These are phyloP conservation scores for Grammothele lineata DNA, from an alignment of 768 basidiomycete genomes.

Conservation along the genomic window DNA sequence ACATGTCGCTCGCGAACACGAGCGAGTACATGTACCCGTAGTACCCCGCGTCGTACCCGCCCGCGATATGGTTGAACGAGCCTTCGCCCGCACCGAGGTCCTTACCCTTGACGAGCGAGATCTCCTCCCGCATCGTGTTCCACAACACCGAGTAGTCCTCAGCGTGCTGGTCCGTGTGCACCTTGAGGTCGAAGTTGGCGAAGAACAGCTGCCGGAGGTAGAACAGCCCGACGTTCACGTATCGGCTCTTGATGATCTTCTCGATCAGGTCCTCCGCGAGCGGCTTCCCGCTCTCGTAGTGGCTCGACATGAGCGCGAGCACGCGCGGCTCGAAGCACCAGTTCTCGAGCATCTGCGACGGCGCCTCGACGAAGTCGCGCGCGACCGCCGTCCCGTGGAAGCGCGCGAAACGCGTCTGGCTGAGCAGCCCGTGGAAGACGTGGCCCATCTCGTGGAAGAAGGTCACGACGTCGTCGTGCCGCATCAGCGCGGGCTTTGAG, in stretches of 20 bases:
- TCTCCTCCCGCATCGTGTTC: conserved; percentile 64
- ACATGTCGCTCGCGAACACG: conserved; percentile 58
- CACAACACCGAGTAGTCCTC: conserved; percentile 77
- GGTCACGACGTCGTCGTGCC: conserved; percentile 84
- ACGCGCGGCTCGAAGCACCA: conserved; percentile 89
- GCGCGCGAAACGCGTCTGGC: conserved; percentile 61
- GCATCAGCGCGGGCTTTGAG: conserved; percentile 78
- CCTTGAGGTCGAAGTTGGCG: conserved; percentile 71
- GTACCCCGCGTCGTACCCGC: conserved; percentile 69
- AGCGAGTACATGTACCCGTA: conserved; percentile 74
- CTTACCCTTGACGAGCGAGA: conserved; percentile 64
- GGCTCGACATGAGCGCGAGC: conserved; percentile 72
- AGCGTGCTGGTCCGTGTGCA: conserved; percentile 64
- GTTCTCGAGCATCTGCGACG: conserved; percentile 90
- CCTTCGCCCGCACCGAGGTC: conserved; percentile 66
- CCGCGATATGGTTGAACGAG: conserved; percentile 72
- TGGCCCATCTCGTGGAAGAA: conserved; percentile 89
- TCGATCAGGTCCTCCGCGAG: conserved; percentile 70
- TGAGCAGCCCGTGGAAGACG: conserved; percentile 52
- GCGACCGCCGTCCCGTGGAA: conserved; percentile 69
- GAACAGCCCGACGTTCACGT: conserved; percentile 79
- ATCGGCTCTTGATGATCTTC: conserved; percentile 72
- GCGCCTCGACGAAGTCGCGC: conserved; percentile 84
- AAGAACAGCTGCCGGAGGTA: conserved; percentile 85
- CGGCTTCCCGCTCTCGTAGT: conserved; percentile 67